Evolutionary conservation across 352 stramenopile species (phyloP), one percentile per base, ranked within the genome.

Genomic region (Globisporangium cylindrosporum): DNA sequence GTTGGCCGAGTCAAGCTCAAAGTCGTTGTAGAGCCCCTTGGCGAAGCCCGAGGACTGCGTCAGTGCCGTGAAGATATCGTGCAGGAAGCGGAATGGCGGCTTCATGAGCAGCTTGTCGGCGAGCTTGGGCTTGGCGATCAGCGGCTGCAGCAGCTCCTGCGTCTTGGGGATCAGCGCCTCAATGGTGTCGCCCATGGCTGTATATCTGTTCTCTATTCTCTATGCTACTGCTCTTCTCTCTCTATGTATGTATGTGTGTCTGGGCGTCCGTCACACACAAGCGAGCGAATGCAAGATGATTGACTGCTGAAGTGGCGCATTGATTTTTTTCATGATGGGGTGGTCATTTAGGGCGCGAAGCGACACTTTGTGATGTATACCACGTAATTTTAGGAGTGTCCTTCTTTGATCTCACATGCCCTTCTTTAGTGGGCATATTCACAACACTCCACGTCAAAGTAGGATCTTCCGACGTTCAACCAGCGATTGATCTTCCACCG

Each of bases 1-100:
- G 67, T 94, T 95, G 59, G 76, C 82, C 34, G 85, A 93, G 59
- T 89, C 80, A 51, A 87, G 67, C 63, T 94, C 84, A 59, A 89
- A 87, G 72, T 81, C 80, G 67, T 86, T 96, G 75, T 95, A 97
- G 51, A 95, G 77, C 3, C 77, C 81, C 63, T 91, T 80, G 38
- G 77, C 85, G 70, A 99, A 98, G 46, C 92, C 92, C 56, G 92
- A 97, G 70, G 75, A 69, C 58, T 82, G 75, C 24, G 79, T 89
- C 43, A 99, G 76, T 55, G 90, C 93, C 54, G 89, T 81, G 63
- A 99, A 92, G 46, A 99, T 82, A 74, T 99, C 95, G 76, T 98
- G 91, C 51, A 99, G 79, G 74, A 99, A 99, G 46, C 96, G 92
- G 77, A 99, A 99, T 18, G 97, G 97, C 38, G 97, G 97, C 73